Percentiles rank a stretch among this genome's conserved stretches.
These are phyloP conservation scores for Aphanomyces stellatus DNA, from an alignment of 352 stramenopile species.

Conservation along the genomic window DNA sequence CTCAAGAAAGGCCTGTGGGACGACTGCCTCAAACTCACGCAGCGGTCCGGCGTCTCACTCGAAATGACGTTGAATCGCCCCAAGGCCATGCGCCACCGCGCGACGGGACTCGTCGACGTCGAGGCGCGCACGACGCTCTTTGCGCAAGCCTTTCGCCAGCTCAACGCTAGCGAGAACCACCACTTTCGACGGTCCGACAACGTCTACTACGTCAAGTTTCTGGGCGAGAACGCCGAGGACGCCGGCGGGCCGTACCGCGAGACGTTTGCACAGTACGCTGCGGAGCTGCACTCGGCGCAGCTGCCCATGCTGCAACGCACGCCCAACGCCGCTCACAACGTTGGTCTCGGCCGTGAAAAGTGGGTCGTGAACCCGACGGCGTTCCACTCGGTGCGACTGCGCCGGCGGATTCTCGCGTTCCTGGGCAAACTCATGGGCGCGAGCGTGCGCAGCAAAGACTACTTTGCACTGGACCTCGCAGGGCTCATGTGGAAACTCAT, in stretches of 20 bases:
- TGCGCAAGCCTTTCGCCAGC: conserved; percentile 75
- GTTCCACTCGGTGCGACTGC: conserved; percentile 26
- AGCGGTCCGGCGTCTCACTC: conserved; percentile 31
- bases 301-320: conserved; percentile 85
- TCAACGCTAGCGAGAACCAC: conserved; percentile 48
- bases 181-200: conserved; percentile 59
- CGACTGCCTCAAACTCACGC: conserved; percentile 46
- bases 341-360: conserved; percentile 80
- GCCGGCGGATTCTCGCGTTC: conserved; percentile 77
- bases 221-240: conserved; percentile 80
- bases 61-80: conserved; percentile 75
- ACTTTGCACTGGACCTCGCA: conserved; percentile 80
- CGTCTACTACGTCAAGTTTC: conserved; percentile 79
- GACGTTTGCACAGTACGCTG: conserved; percentile 72
- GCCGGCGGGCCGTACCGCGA: conserved; percentile 82
- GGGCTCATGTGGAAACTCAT: conserved; percentile 87
- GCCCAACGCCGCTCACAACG: conserved; percentile 83
- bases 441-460: conserved; percentile 79
- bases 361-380: conserved; percentile 85
- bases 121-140: conserved; percentile 69
- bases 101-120: conserved; percentile 40
- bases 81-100: conserved; percentile 73
- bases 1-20: conserved; percentile 73
- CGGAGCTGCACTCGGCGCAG: conserved; percentile 71
- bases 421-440: conserved; percentile 89